Evolutionary conservation across 1,139 yeast species (phyloP), one percentile per base, ranked within the genome.

Genomic region (Taphrina deformans): DNA sequence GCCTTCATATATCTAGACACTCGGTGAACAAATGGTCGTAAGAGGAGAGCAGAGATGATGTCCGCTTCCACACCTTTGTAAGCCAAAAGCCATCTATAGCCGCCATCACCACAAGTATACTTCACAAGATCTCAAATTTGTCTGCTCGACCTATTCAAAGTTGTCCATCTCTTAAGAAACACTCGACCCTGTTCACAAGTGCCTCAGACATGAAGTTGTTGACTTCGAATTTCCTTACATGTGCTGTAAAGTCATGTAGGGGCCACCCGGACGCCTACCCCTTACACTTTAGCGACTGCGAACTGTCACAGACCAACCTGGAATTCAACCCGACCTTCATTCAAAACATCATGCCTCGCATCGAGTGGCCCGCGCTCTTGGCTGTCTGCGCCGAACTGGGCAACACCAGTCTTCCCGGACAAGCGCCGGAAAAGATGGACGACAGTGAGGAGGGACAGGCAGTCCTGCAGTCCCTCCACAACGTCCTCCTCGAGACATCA

Each of bases 181-280:
- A n/a, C 18, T 44, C 14, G 12, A 44, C 7, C 27, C 18, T n/a
- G 27, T 44, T 7, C 12, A 44, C 7, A 2, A 21, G 14, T 16
- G 27, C 27, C 7, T 7, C 6, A 2, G 48, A 44, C 4, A 59
- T 59, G 63, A 51, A 61, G 41, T 40, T 61, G n/a, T 38, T 53
- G 33, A 51, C 99, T 35, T 89, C 98, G 50, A 93, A 95, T 76
- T 95, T 93, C 76, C 96, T 93, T 69, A 91, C 88, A 75, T 93
- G 99, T 76, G 93, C 98, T 0, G 89, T 91, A 69, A 86, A 88
- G 72, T 74, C 85, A 4, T 93, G 99, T 74, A 89, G 87, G 66
- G 79, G 85, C 31, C 83, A 93, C 9, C 82, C 84, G 33, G 84
- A 85, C 5, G 84, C 96, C 21, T 93, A 91, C 74, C 99, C 99